phyloP scores from a whole-genome alignment of 306 rosid genomes.

The Medicago arabica region DNA sequence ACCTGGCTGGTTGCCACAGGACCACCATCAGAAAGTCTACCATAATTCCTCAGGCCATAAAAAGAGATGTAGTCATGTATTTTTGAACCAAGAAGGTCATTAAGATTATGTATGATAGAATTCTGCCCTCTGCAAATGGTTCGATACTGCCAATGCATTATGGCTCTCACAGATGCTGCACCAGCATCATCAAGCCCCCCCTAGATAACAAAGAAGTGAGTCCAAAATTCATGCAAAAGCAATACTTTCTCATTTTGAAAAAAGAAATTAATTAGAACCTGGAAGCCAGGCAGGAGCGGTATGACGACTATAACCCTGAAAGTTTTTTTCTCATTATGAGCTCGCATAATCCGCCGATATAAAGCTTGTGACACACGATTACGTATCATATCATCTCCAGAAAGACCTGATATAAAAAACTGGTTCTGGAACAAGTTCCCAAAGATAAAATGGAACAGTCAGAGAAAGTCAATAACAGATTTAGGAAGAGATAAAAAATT shows the following conservation, averaged over 20 bases:
- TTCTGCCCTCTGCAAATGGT: conserved; percentile 87
- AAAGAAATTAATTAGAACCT: conserved; percentile 57
- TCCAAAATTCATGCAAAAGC: conserved; percentile 28
- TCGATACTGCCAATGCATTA: conserved; percentile 98
- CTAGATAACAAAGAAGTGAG: conserved; percentile 56
- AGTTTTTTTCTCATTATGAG: conserved; percentile 76
- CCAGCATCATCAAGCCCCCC: conserved; percentile 99
- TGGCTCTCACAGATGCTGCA: conserved; percentile 99
- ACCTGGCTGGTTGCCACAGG: conserved; percentile 98
- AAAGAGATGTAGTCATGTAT: conserved; percentile 89
- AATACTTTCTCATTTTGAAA: conserved; percentile 38
- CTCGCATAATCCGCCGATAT: conserved; percentile 77
- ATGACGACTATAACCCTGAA: conserved; percentile 92
- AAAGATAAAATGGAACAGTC: conserved; percentile 42
- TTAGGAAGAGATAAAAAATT: conserved; percentile 2
- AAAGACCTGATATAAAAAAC: conserved; percentile 95
- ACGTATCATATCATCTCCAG: conserved; percentile 82
- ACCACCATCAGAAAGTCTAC: conserved; percentile 82
- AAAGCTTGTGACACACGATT: conserved; percentile 94
- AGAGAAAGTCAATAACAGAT: conserved; percentile 37
- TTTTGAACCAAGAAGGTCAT: conserved; percentile 74
- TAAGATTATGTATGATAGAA: conserved; percentile 84
- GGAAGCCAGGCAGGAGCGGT: conserved; percentile 98
- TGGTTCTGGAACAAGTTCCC: conserved; percentile 82
- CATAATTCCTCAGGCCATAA: conserved; percentile 90